phyloP scores from a whole-genome alignment of 768 basidiomycete genomes.

The Cystobasidium ongulense region DNA sequence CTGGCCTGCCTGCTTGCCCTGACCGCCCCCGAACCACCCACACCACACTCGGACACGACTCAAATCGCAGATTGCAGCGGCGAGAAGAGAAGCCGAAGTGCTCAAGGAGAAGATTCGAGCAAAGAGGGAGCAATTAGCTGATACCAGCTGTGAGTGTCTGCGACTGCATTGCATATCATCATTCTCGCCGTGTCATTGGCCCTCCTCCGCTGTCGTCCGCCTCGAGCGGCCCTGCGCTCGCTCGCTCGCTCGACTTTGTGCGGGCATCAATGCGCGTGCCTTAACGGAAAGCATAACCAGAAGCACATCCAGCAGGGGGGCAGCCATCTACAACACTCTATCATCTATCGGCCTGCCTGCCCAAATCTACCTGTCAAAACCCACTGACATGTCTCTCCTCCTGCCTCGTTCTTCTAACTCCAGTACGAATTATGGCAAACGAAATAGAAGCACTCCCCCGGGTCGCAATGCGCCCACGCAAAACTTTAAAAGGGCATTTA shows the following conservation, averaged over 20 bases:
- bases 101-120: conserved; percentile 98
- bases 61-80: conserved; percentile 65
- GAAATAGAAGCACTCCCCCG: conserved; percentile 93
- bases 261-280: too few relatives aligned
- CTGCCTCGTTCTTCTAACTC: background rate
- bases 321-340: background rate
- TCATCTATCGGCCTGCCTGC: background rate
- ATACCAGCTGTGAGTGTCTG: conserved; percentile 78
- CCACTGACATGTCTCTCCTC: background rate
- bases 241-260: too few relatives aligned
- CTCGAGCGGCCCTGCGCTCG: background rate
- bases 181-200: background rate
- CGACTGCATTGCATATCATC: background rate
- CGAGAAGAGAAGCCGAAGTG: conserved; percentile 89
- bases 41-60: background rate
- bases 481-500: conserved; percentile 90
- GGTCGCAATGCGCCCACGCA: conserved; percentile 90
- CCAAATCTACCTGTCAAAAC: background rate
- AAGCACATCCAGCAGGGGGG: too few relatives aligned
- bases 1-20: background rate
- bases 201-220: background rate
- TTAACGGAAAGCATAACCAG: too few relatives aligned
- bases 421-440: conserved; percentile 96
- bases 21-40: background rate
- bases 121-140: conserved; percentile 92